Base-by-base conservation (phyloP, 169 alveolate genomes). In the Neospora caninum region DNA sequence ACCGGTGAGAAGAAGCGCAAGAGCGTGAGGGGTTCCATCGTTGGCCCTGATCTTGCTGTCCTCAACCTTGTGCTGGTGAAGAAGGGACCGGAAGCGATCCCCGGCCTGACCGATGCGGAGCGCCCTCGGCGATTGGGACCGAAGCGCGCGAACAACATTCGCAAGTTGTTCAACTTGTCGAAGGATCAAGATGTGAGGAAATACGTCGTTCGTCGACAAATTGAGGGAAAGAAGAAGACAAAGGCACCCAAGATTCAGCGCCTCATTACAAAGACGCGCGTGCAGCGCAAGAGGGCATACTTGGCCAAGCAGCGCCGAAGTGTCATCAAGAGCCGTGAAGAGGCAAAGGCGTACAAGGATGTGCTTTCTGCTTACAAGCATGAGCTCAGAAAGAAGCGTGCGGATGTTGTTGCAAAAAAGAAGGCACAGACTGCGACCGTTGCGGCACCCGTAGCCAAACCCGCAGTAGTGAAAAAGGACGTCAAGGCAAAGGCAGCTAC, bases 11-110 rank as follows among this genome's bases (percentile, higher is more conserved):
- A 98, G 97, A 99, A 98, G 98, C 98, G 99, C 97, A 99, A 99
- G 97, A 98, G 99, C 49, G 99, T 99, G 69, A 98, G 99, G 95
- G 99, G 99, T 43, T 99, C 99, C 98, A 99, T 99, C 95, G 99
- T 99, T 88, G 99, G 99, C 64, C 99, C 99, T 80, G 99, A 99
- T 96, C 98, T 99, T 88, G 98, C 99, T 78, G 99, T 99, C 94
- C 97, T 99, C 92, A 98, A 98, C 96, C 97, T 99, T 93, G 98
- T 98, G 89, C 92, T 99, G 94, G 98, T 98, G 94, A 98, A 99
- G 98, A 99, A 98, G 98, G 99, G 99, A n/a, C 96, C 70, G 16
- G 93, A 97, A 42, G 99, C 99, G 80, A 98, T 99, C 87, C 98
- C 98, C 89, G 99, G 99, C 70, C 98, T 99, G 95, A 99, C 99